phyloP scores from a whole-genome alignment of 2,329 filamentous ascomycete genomes.

The Penicillium sp. region DNA sequence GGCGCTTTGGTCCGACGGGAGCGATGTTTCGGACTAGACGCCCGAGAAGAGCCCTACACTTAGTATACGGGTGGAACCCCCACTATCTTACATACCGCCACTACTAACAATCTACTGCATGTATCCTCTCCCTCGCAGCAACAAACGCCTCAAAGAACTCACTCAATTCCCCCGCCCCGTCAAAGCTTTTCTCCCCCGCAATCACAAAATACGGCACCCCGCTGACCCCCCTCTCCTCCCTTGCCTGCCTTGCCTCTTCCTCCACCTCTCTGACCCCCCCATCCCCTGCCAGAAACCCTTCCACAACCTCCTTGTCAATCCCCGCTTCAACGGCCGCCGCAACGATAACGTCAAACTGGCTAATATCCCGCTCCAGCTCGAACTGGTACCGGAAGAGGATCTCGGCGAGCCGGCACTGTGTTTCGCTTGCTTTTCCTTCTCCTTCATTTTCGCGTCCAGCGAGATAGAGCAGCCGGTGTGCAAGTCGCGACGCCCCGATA shows the following conservation, averaged over 20 bases:
- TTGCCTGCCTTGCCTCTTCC: constrained; percentile 11
- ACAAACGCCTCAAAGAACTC: constrained; percentile 27
- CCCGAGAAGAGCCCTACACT: no score
- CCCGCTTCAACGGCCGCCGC: constrained; percentile 15
- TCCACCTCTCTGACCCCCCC: constrained; percentile 18
- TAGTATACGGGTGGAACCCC: no score
- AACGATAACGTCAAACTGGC: constrained; percentile 18
- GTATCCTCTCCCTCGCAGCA: constrained; percentile 2
- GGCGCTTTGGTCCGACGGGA: no score
- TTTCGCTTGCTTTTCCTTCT: background rate
- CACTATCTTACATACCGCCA: no score
- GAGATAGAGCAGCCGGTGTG: constrained; percentile 24
- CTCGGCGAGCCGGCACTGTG: constrained; percentile 20
- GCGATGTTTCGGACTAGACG: no score
- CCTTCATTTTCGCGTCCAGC: background rate
- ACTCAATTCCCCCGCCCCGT: constrained; percentile 23
- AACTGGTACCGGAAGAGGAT: constrained; percentile 26
- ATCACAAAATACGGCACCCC: constrained; percentile 29
- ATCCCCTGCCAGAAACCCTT: constrained; percentile 20
- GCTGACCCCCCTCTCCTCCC: constrained; percentile 13
- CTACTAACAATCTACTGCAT: background rate
- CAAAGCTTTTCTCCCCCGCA: constrained; percentile 17
- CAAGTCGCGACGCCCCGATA: constrained; percentile 26
- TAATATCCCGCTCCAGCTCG: constrained; percentile 27
- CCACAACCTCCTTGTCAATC: constrained; percentile 15